Evolutionary conservation across 108 stramenopile genomes (phyloP).

Genomic region (Schizochytrium sp.): DNA sequence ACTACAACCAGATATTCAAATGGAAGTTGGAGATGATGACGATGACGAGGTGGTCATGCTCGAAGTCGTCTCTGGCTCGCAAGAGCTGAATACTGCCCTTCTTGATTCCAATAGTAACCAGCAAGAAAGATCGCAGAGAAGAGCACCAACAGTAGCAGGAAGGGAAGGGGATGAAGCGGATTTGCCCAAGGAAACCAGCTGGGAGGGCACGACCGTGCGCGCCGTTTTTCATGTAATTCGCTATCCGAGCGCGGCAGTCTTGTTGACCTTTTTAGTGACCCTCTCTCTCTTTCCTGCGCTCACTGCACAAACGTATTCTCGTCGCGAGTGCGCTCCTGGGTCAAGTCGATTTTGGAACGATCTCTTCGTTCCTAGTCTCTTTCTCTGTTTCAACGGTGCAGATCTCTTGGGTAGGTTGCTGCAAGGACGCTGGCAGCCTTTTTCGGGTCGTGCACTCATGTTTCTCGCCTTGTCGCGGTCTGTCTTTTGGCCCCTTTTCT

Average conservation of each 20-base stretch:
- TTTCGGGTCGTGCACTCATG: not conserved
- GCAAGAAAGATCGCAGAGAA: not conserved
- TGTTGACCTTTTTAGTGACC: not conserved
- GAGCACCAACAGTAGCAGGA: not conserved
- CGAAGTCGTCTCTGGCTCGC: not conserved
- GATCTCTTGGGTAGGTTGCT: conserved; percentile 18
- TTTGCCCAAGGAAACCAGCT: not conserved
- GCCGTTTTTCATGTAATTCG: not conserved
- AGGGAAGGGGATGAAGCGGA: too few relatives aligned
- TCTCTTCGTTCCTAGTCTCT: conserved; percentile 20
- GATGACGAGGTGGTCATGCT: not conserved
- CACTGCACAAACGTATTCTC: not conserved
- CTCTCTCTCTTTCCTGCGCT: not conserved
- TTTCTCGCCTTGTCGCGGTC: not conserved
- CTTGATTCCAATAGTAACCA: not conserved
- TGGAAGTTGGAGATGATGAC: not conserved
- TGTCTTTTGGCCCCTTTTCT: not conserved
- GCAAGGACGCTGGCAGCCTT: not conserved
- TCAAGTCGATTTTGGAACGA: not conserved
- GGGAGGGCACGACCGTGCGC: not conserved
- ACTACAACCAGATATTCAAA: not conserved
- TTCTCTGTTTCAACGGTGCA: conserved; percentile 5
- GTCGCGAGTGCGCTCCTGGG: not conserved
- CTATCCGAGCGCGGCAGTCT: not conserved
- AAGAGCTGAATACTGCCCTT: too few relatives aligned